Evolutionary conservation across 345 rosid genomes (phyloP), one percentile per base, ranked within the genome.

Genomic region (Carallia brachiata): DNA sequence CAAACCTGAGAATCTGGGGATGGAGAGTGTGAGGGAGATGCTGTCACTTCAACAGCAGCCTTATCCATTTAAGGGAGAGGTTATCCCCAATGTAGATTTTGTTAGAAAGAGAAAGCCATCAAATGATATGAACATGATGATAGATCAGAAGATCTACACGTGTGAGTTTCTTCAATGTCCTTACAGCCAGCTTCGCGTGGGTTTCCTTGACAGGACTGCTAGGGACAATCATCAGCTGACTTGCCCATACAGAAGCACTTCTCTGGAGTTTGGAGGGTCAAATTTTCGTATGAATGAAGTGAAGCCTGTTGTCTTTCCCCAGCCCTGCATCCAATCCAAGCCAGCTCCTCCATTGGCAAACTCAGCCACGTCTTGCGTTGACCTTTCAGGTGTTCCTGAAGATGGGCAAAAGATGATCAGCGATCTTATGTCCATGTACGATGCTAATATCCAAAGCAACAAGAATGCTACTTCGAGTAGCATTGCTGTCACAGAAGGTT

Each of bases 391-490:
- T 56, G 92, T 95, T 70, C 97, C 99, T 36, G 98, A 90, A 78
- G 99, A 95, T 66, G 99, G 97, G 27, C 98, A 87, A 69, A 92
- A 88, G 78, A 85, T 81, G 87, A 95, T 95, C 73, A 83, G 79
- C 1, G 94, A 95, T 40, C 96, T 95, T 37, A 87, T 95, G 94
- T 84, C 98, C 5, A 66, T 86, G 69, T 95, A 92, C 17, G 98
- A 92, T 50, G 74, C 82, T 63, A 92, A 78, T 40, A 73, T 88
- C 60, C 92, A 82, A 63, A 75, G 85, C 63, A 88, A 67, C 83
- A 84, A 77, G 81, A 78, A 73, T 55, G 6, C 80, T 12, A 77
- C 72, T 57, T 56, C 76, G 2, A 44, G 68, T 34, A 81, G 61
- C 75, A 64, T 67, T 66, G 70, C 69, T 37, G 75, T 74, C 47